Evolutionary conservation across 805 yeast genomes (phyloP), one percentile per base, ranked within the genome.

Genomic region (Saturnispora halmiae): DNA sequence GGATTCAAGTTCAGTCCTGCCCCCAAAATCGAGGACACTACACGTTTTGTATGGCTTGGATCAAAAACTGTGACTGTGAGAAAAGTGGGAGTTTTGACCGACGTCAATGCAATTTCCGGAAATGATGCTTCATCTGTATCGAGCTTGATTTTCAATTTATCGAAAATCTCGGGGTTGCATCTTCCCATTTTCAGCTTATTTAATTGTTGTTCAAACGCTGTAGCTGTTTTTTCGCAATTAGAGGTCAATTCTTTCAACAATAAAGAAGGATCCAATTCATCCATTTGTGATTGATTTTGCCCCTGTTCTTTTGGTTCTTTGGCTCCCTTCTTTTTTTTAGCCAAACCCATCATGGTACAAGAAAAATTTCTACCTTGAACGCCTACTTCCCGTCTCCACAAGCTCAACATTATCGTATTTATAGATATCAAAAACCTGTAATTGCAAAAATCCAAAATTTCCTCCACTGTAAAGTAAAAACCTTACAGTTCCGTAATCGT

Each of bases 1-100:
- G 97, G 95, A 45, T 79, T 85, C 67, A 90, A 60, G 52, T 83
- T 82, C 55, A 84, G 62, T 8, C 74, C 73, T 0, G 88, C 68
- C 1, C 73, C 80, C 45, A 85, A 58, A 15, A 90, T 77, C 0
- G 88, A 70, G 39, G 86, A 77, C 22, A 82, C 70, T 22, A 90
- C 73, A 45, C 73, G 69, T 51, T 84, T 81, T 30, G 76, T 70
- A 49, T 83, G 72, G 38, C 69, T 70, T 6, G 95, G 94, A 53
- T 90, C 96, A 59, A 81, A 90, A 2, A 87, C 88, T 0, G 95
- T 86, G n/a, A 90, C 74, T 25, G 73, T 61, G 39, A 85, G 66
- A 49, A 75, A 69, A 51, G 83, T 71, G 2, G 44, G 40, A 6
- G 90, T 92, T 49, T 80, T 80, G 39, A 75, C 50, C 0, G 81